Evolutionary conservation across 2,329 filamentous ascomycete species (phyloP).

Genomic region (Colletotrichum nymphaeae): DNA sequence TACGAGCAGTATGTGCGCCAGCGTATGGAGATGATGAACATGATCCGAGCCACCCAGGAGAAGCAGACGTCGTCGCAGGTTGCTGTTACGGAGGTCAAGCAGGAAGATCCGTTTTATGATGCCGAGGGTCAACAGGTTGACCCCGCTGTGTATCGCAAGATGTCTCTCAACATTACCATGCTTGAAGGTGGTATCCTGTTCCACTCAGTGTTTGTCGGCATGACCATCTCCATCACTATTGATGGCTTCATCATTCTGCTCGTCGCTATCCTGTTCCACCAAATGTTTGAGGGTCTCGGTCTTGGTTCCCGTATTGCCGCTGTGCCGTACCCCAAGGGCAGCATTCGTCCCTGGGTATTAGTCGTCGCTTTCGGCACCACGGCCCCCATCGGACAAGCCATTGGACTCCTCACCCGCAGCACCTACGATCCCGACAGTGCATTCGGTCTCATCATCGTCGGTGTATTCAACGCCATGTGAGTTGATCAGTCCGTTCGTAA

Average conservation of each 20-base stretch:
- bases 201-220: conserved; percentile 81
- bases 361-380: conserved; percentile 76
- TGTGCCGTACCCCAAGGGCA: conserved; percentile 68
- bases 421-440: conserved; percentile 72
- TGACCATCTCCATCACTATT: conserved; percentile 77
- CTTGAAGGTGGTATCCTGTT: conserved; percentile 84
- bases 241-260: conserved; percentile 75
- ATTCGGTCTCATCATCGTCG: conserved; percentile 72
- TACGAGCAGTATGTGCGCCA: conserved; percentile 73
- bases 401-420: conserved; percentile 67
- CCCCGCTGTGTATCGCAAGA: conserved; percentile 65
- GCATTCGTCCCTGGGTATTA: conserved; percentile 69
- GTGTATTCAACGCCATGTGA: conserved; percentile 73
- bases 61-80: conserved; percentile 49
- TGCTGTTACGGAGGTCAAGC: conserved; percentile 36
- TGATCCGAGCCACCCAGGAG: conserved; percentile 55
- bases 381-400: conserved; percentile 84
- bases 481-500: conserved; percentile 35
- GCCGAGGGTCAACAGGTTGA: conserved; percentile 58
- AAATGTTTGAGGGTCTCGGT: conserved; percentile 76
- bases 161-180: conserved; percentile 78
- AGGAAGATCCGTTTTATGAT: conserved; percentile 53
- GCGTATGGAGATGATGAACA: conserved; percentile 67
- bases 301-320: conserved; percentile 78
- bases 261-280: conserved; percentile 78